Percentiles rank a stretch among this genome's conserved stretches.
Evolutionary conservation across 768 basidiomycete genomes (phyloP).

Genomic region (Sporobolomyces phaffii): DNA sequence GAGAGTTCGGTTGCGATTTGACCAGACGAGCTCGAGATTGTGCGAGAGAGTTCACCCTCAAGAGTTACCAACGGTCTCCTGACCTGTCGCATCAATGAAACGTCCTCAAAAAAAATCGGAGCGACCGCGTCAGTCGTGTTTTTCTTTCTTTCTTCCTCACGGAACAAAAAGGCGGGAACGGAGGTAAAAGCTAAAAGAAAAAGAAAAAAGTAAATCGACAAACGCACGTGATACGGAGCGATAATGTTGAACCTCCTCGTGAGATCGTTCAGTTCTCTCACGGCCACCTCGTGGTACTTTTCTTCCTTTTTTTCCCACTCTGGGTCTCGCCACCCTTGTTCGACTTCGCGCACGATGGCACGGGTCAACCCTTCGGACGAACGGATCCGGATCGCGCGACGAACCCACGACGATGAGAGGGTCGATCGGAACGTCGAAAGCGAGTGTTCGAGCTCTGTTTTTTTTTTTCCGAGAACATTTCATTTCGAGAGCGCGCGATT

Average conservation of each 20-base stretch:
- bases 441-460: constrained; percentile 62
- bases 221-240: constrained; percentile 56
- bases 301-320: constrained; percentile 67
- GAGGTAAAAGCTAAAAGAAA: neutral
- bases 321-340: constrained; percentile 51
- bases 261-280: constrained; percentile 46
- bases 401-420: constrained; percentile 64
- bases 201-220: no score
- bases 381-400: constrained; percentile 63
- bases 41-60: constrained; percentile 56
- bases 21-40: neutral
- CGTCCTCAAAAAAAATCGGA: no score
- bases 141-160: no score
- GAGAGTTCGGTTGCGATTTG: constrained; percentile 14
- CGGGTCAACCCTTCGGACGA: constrained; percentile 46
- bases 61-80: constrained; percentile 59
- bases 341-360: constrained; percentile 7
- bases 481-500: no score
- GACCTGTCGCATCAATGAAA: constrained; percentile 49
- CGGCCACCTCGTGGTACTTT: constrained; percentile 26
- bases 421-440: constrained; percentile 60
- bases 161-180: no score
- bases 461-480: no score
- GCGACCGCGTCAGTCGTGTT: neutral
- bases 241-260: constrained; percentile 73